Evolutionary conservation across 2,329 filamentous ascomycete species (phyloP), one percentile per base, ranked within the genome.

Genomic region (Gaeumannomyces tritici): DNA sequence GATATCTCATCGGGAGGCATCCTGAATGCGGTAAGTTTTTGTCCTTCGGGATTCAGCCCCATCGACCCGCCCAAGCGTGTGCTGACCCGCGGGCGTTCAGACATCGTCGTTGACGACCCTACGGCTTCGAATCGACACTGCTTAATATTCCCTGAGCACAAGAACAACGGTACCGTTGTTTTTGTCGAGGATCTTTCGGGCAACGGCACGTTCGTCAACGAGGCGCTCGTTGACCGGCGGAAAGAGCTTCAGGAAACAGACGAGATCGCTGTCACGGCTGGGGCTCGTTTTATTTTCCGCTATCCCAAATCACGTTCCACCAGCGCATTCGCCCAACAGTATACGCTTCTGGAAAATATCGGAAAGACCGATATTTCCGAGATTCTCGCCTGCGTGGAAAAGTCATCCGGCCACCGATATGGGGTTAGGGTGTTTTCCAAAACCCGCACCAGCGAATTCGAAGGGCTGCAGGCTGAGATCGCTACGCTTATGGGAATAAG

Each of bases 351-450:
- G 33, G 87, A 95, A 67, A 90, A 92, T 71, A 84, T 98, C 13
- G 95, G 93, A 68, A 96, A 96, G 74, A 95, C 95, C 4, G 93
- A 97, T 71, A 98, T 97, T 72, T 93, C 93, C 47, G 91, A 93
- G 26, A 95, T 98, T 27, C 96, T 95, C 71, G 79, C 96, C 2
- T 96, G 93, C 69, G 84, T 95, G 1, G 93, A 99, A 73, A 93
- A 93, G 71, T 82, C 84, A 24, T 89, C 87, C 0, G 96, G 95
- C 11, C 83, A 87, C 68, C 85, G 89, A 62, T 98, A 87, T 73
- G 95, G 96, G 4, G 95, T 96, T 70, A 99, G 99, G 79, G 88
- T 95, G 64, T 98, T 99, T 71, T 92, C 91, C 69, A 95, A 91
- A 75, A 87, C 89, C 6, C 82, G 85, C 66, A 21, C 12, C 21